Base-by-base conservation (phyloP, 768 basidiomycete species). In the Lactarius indigo region DNA sequence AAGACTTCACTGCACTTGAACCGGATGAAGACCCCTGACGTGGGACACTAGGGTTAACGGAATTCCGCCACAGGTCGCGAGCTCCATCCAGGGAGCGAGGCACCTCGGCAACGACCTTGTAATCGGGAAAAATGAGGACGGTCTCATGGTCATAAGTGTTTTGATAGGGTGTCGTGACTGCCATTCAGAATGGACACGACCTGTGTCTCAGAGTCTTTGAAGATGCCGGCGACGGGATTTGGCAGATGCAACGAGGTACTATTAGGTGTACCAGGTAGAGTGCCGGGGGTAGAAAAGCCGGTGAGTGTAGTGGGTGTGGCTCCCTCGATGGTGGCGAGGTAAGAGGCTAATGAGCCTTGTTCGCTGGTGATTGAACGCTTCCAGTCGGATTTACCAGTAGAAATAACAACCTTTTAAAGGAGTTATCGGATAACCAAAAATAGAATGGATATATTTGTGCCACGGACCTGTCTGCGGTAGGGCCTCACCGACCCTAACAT, bases 301-400 rank as follows among this genome's bases (percentile, higher is more conserved):
- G 57, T 41, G 23, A 61, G 58, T 9, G 44, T 44, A 28, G 41
- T 18, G 44, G 61, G 66, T 41, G 65, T 69, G 50, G 65, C 58
- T 30, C 65, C 68, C 55, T 74, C 73, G 64, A 72, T 68, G 57
- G 68, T 54, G 61, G 61, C 64, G 71, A 89, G 73, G 78, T 84
- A 77, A 66, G 86, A 82, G 7, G 95, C 91, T 30, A 98, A 85
- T 6, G 89, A 86, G 57, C 82, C 84, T 30, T 82, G 78, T 31
- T 85, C 89, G 65, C 88, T 84, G 2, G 90, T 89, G 66, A 98
- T 86, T 52, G 94, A 88, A 50, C 82, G 81, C 44, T 86, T 84
- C 96, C 96, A 98, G 78, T 98, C 94, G 23, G 87, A 82, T 76
- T 91, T 88, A 7, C 94, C 94, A 0, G 94, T 96, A 1, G 92